Percentiles rank a stretch among this genome's conserved stretches.
Conservation (phyloP, 148 eudicot genomes). For the Pouteria glomerata region DNA sequence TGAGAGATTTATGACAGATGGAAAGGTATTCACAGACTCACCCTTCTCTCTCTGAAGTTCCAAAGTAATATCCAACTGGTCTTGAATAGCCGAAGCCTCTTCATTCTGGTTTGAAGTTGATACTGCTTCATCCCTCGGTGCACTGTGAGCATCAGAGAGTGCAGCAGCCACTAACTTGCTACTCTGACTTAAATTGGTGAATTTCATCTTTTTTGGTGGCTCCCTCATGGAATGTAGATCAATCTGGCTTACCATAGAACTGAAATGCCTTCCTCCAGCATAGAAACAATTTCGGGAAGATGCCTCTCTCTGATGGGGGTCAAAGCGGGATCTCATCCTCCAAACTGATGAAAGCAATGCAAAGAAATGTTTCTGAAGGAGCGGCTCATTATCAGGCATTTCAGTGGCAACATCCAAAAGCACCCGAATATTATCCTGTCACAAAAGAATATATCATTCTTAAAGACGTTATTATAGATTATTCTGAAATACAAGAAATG, state of each 20-base stretch:
- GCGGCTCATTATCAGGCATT: constrained; percentile 72
- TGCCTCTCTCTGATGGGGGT: constrained; percentile 28
- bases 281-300: constrained; percentile 34
- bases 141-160: constrained; percentile 37
- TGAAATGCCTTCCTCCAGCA: constrained; percentile 39
- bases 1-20: constrained; percentile 50
- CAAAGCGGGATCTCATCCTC: constrained; percentile 46
- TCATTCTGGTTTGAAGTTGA: constrained; percentile 30
- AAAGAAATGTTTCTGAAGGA: constrained; percentile 83
- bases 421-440: constrained; percentile 69
- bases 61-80: constrained; percentile 58
- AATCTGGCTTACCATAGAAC: constrained; percentile 32
- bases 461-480: background rate
- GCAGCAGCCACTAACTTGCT: constrained; percentile 56
- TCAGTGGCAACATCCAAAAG: constrained; percentile 75
- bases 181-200: constrained; percentile 44
- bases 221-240: constrained; percentile 24
- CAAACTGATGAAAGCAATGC: constrained; percentile 67
- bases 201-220: constrained; percentile 33
- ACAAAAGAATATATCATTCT: constrained; percentile 9
- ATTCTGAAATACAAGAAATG: background rate
- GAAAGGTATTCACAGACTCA: constrained; percentile 38
- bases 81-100: constrained; percentile 33
- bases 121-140: constrained; percentile 21
- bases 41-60: constrained; percentile 40